A percentile compares a stretch with the other conserved stretches of the same genome.
These are phyloP conservation scores for Fusarium praegraminearum DNA, from an alignment of 2,329 filamentous ascomycete species.

Conservation along the genomic window DNA sequence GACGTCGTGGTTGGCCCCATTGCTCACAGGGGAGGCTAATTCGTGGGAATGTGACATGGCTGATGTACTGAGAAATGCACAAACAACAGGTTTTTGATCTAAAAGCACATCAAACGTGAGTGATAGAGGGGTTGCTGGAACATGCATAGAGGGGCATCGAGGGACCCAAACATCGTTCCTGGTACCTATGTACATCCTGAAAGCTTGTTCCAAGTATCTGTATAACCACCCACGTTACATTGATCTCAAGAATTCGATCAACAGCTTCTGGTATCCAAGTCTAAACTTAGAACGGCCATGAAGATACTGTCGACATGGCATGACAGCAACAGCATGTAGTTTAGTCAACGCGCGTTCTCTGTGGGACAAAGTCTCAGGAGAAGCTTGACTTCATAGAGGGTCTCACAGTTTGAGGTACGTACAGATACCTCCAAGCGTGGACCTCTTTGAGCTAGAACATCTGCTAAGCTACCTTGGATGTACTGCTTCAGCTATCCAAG, in stretches of 20 bases:
- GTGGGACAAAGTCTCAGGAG: constrained; percentile 25
- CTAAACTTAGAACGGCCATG: constrained; percentile 16
- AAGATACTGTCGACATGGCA: constrained; percentile 1
- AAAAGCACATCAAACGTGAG: constrained; percentile 12
- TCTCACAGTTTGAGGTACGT: constrained; percentile 18
- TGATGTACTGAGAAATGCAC: constrained; percentile 17
- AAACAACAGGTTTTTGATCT: constrained; percentile 37
- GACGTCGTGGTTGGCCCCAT: constrained; percentile 33
- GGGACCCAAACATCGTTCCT: constrained; percentile 16
- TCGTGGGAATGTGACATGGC: constrained; percentile 28
- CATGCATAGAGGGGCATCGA: constrained; percentile 22
- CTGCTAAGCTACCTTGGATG: constrained; percentile 3
- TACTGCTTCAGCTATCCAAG: constrained; percentile 29
- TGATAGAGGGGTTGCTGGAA: constrained; percentile 9
- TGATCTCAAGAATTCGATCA: constrained; percentile 16
- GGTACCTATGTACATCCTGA: not conserved
- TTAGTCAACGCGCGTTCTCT: constrained; percentile 33
- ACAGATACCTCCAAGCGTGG: constrained; percentile 9
- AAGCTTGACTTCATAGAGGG: not conserved
- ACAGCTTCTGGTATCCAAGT: constrained; percentile 4
- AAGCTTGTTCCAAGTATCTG: constrained; percentile 16
- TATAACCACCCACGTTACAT: constrained; percentile 9
- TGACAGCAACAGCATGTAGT: constrained; percentile 11
- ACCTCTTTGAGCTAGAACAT: constrained; percentile 21
- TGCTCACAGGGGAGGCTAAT: constrained; percentile 26